Base-by-base conservation (phyloP, 352 stramenopile genomes). In the Aphanomyces stellatus region DNA sequence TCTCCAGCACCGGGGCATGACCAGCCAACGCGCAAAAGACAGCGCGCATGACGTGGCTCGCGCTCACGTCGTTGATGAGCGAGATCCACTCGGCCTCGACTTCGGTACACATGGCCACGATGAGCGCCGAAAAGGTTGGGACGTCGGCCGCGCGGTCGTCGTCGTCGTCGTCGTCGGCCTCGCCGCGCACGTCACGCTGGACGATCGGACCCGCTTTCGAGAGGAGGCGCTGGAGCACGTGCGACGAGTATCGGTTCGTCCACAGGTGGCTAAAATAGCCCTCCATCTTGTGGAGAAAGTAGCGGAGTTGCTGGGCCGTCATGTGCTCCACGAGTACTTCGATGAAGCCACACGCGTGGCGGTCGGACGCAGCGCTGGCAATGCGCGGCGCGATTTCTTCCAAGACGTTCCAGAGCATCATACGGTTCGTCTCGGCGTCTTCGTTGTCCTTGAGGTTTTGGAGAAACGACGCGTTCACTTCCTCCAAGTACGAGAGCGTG, bases 201-300 rank as follows among this genome's bases (percentile, higher is more conserved):
- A 91, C 78, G 37, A 90, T 74, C 7, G 60, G 62, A 57, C 79
- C 87, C 17, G 73, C 71, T n/a, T 80, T 75, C 35, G 81, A 85
- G 27, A 93, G 73, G 19, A 93, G 4, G 51, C 90, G 72, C 72
- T 93, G 85, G 51, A 93, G 74, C 63, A 93, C 85, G 70, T 93
- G 85, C 11, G 85, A 93, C 57, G 85, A 93, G 76, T 93, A 93
- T 28, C 85, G 85, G 60, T 93, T 93, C 28, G 85, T 93, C 85
- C 85, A 93, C 51, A 93, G 67, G 41, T 93, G 85, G 56, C 81
- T 90, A 51, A 84, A 75, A 68, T 93, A 93, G 48, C 82, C 81
- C 30, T 76, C 68, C 81, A 93, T 90, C 72, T 93, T 91, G 70
- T 80, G 77, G 53, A 91, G 69, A 53, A 93, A 74, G 59, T 81